These are phyloP conservation scores for Syzygium aqueum DNA, from an alignment of 345 rosid genomes.

Conservation along the genomic window DNA sequence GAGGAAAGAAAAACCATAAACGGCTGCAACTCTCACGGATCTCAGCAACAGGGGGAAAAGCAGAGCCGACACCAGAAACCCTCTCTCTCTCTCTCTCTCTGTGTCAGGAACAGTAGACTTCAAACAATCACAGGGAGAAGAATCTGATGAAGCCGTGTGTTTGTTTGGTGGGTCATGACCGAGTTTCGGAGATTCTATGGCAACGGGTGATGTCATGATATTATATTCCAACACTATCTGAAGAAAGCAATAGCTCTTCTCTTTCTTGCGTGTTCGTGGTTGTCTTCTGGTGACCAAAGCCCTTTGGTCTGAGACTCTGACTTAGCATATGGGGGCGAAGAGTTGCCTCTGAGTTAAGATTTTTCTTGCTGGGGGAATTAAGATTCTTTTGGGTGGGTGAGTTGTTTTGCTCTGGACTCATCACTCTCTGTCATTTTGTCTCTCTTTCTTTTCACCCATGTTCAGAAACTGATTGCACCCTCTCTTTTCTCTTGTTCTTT, in stretches of 20 bases:
- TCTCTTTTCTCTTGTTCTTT: background rate
- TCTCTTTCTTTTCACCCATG: background rate
- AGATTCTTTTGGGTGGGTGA: background rate
- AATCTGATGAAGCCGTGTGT: background rate
- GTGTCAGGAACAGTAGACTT: background rate
- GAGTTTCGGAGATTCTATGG: background rate
- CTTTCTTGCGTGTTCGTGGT: background rate
- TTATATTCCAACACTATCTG: background rate
- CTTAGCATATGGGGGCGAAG: background rate
- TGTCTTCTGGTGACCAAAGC: background rate
- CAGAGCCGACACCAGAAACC: background rate
- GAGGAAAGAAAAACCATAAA: background rate
- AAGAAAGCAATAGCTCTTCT: background rate
- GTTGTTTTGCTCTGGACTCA: background rate
- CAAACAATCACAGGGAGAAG: background rate
- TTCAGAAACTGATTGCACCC: background rate
- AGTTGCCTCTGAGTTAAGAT: background rate
- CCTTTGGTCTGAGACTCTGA: background rate
- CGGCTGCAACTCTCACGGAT: background rate
- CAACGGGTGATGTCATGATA: background rate
- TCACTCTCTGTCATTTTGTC: background rate
- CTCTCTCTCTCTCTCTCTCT: background rate
- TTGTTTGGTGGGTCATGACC: background rate
- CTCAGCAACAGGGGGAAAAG: background rate
- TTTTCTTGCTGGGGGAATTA: background rate